Conservation (phyloP, 1,284 basidiomycete species). For the Phellinidium pouzarii region DNA sequence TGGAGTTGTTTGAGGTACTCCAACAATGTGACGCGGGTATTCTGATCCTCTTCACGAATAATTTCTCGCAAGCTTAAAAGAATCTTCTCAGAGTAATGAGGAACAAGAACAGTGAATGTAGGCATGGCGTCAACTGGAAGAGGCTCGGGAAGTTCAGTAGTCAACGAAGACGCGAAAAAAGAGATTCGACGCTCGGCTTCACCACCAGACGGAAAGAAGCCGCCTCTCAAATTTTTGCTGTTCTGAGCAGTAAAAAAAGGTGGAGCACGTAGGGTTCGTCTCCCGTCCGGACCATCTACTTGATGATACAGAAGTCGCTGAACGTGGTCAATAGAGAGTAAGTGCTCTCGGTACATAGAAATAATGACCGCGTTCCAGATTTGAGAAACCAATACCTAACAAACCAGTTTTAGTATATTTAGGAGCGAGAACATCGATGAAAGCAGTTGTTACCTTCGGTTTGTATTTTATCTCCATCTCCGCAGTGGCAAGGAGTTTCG, state of each 20-base stretch:
- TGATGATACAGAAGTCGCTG: constrained; percentile 93
- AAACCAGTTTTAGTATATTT: constrained; percentile 9
- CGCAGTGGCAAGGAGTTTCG: constrained; percentile 85
- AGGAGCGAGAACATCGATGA: neutral
- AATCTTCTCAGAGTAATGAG: constrained; percentile 97
- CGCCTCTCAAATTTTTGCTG: constrained; percentile 61
- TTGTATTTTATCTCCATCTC: constrained; percentile 99
- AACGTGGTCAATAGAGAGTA: constrained; percentile 92
- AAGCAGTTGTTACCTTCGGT: constrained; percentile 60
- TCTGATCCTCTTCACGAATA: constrained; percentile 94
- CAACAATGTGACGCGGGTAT: constrained; percentile 88
- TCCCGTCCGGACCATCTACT: constrained; percentile 80
- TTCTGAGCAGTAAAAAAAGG: constrained; percentile 93
- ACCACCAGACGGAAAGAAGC: constrained; percentile 90
- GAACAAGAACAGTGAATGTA: constrained; percentile 92
- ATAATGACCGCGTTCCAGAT: constrained; percentile 98
- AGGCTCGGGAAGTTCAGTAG: constrained; percentile 87
- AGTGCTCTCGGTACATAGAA: constrained; percentile 96
- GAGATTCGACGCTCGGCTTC: constrained; percentile 95
- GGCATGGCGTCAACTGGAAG: constrained; percentile 95
- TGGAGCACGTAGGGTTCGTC: constrained; percentile 85
- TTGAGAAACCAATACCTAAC: constrained; percentile 86
- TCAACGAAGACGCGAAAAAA: constrained; percentile 94
- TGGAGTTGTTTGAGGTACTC: constrained; percentile 99
- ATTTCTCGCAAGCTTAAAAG: constrained; percentile 90